Evolutionary conservation across 169 alveolate genomes (phyloP), one percentile per base, ranked within the genome.

Genomic region (Plasmodium falciparum): DNA sequence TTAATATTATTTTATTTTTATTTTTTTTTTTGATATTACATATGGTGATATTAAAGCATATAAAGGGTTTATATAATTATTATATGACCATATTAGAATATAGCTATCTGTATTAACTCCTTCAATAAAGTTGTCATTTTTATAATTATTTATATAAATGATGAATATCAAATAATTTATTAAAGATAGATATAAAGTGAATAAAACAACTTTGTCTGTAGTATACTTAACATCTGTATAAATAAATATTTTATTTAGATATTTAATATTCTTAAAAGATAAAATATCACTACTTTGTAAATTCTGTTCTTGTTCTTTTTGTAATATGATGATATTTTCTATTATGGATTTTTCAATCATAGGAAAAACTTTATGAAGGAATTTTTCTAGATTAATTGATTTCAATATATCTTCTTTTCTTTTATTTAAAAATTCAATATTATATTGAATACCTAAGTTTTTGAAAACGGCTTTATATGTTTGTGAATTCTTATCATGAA

Each of bases 21-120:
- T 24, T 22, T 24, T 45, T n/a, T 1, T 49, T 29, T 26, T 56
- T 75, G 43, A 49, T 63, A 45, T 67, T 80, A 80, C 90, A 61
- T 80, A 80, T 43, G 90, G 90, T 67, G 90, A 80, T 80, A 80
- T 67, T 61, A 80, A 56, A 54, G 90, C 80, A 65, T 66, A 80
- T 17, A 80, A 33, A 0, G 90, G 90, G 50, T 80, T 80, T 22
- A 80, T 80, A 54, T 80, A 80, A 62, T 80, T 80, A 29, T 56
- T 56, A 49, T 80, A 80, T 49, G 83, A 80, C 90, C 90, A 80
- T 26, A 80, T 54, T 24, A 80, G 90, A 24, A 80, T 80, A 50
- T 80, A 80, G 59, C 90, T 80, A 52, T 80, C 90, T 62, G 90
- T 80, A 45, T 80, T 80, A 45, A 80, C 90, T 12, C 90, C 90